A percentile compares a stretch with the other conserved stretches of the same genome.
These are phyloP conservation scores for Nannochloropsis gaditana DNA, from an alignment of 108 stramenopile species.

Conservation along the genomic window DNA sequence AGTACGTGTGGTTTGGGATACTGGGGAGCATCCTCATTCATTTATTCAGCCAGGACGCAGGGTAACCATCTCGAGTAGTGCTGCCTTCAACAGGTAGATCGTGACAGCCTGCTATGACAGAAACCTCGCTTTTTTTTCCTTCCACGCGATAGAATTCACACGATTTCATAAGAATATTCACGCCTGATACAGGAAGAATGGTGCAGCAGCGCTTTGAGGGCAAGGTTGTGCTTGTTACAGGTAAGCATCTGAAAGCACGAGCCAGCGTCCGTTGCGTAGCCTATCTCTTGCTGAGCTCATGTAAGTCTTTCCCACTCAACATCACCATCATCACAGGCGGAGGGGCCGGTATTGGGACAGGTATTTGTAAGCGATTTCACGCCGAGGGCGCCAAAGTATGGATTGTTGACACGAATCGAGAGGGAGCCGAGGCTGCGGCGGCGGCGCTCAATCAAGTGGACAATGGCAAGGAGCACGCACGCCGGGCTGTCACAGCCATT, in stretches of 20 bases:
- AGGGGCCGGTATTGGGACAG: neutral
- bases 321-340: neutral
- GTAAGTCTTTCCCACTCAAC: neutral
- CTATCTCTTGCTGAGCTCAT: neutral
- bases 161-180: neutral
- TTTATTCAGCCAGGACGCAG: too few relatives aligned
- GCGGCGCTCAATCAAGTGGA: constrained; percentile 10
- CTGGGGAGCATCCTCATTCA: too few relatives aligned
- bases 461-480: neutral
- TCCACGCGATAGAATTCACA: neutral
- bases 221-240: neutral
- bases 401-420: neutral
- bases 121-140: neutral
- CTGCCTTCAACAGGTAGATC: too few relatives aligned
- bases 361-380: constrained; percentile 2
- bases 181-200: neutral
- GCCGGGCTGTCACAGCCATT: neutral
- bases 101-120: too few relatives aligned
- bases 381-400: neutral
- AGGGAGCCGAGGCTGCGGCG: neutral
- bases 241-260: neutral
- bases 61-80: too few relatives aligned
- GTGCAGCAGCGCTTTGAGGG: neutral
- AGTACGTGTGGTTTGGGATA: too few relatives aligned
- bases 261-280: neutral